phyloP scores from a whole-genome alignment of 2,329 filamentous ascomycete species.

The Fusarium euwallaceae region DNA sequence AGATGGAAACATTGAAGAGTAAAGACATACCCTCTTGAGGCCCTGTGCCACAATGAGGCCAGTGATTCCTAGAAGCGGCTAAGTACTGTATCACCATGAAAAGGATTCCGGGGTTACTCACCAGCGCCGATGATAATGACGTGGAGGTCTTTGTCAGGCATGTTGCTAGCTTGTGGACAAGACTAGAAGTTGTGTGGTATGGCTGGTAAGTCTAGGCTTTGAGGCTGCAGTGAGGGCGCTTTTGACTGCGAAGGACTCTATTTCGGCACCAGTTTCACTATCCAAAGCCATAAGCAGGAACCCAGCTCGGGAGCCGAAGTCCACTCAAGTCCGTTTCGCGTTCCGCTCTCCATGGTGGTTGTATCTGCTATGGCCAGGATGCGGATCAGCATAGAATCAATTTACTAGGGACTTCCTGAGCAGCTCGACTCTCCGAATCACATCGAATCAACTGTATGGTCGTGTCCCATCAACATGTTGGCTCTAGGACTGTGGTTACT shows the following conservation, averaged over 20 bases:
- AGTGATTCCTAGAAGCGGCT: conserved; percentile 22
- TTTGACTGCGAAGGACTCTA: background rate
- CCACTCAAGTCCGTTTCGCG: conserved; percentile 33
- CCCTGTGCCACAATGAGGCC: conserved; percentile 37
- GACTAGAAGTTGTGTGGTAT: background rate
- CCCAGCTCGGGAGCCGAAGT: conserved; percentile 30
- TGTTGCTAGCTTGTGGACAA: conserved; percentile 1
- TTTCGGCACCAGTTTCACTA: background rate
- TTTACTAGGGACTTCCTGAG: background rate
- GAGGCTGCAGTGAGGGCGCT: background rate
- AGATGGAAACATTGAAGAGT: rapidly evolving
- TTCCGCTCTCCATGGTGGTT: conserved; percentile 6
- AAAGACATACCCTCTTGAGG: conserved; percentile 26
- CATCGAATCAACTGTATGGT: background rate
- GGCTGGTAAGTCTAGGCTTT: background rate
- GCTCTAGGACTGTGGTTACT: background rate
- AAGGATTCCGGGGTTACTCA: background rate
- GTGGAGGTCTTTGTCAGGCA: conserved; percentile 31
- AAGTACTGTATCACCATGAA: background rate
- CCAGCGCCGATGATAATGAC: conserved; percentile 39
- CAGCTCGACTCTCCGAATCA: rapidly evolving
- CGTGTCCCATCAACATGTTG: background rate
- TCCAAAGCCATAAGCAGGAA: background rate
- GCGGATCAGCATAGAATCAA: background rate
- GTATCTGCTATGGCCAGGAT: background rate